Conservation (phyloP, 208 protist species). For the Leptomonas seymouri region DNA sequence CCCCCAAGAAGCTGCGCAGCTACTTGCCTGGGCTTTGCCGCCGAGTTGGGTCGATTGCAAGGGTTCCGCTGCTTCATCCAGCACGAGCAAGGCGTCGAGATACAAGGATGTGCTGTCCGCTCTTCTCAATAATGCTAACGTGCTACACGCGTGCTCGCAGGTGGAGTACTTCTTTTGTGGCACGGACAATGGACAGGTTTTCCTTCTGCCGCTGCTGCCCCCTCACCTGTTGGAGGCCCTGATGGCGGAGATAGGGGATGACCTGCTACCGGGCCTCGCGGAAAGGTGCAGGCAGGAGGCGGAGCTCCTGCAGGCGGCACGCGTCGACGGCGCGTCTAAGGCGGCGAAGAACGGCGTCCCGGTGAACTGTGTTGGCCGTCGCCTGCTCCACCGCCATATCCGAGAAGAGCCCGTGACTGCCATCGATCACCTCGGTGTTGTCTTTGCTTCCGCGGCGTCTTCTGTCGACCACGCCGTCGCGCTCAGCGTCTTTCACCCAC, state of each 20-base stretch:
- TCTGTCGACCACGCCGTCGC: constrained; percentile 44
- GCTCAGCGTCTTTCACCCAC: constrained; percentile 71
- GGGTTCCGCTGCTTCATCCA: not conserved
- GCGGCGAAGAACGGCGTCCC: constrained; percentile 7
- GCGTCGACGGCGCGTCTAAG: not conserved
- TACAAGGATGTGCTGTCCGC: not conserved
- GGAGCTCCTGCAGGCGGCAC: not conserved
- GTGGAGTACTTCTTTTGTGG: constrained; percentile 85
- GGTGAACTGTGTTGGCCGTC: constrained; percentile 48
- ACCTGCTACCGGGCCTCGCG: constrained; percentile 10
- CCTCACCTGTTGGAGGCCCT: constrained; percentile 39
- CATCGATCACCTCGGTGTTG: constrained; percentile 48
- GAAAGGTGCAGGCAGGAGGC: not conserved
- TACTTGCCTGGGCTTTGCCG: constrained; percentile 51
- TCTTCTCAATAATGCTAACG: not conserved
- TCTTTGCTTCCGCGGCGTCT: constrained; percentile 52
- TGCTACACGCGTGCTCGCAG: constrained; percentile 50
- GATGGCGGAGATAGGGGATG: constrained; percentile 11
- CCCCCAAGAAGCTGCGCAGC: constrained; percentile 23
- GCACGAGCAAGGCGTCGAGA: not conserved
- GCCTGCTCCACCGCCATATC: constrained; percentile 66
- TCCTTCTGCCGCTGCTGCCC: constrained; percentile 65
- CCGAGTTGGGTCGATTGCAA: not conserved
- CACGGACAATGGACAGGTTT: constrained; percentile 65
- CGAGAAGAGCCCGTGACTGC: constrained; percentile 53